Conservation (phyloP, 1,284 basidiomycete species). For the Papiliotrema terrestris region DNA sequence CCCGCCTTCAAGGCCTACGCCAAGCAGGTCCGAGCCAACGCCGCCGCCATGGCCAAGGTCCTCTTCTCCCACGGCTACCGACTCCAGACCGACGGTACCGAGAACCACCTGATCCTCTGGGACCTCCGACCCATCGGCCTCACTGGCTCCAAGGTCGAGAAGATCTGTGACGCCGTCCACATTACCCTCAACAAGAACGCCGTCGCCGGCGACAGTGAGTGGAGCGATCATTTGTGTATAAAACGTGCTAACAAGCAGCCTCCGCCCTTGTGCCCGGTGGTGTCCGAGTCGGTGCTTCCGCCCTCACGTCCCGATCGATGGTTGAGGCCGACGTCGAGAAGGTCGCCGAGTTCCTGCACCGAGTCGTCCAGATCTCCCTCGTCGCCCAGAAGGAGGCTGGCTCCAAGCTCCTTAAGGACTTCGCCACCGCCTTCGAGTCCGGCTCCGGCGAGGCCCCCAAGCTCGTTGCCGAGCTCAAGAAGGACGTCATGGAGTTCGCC, state of each 20-base stretch:
- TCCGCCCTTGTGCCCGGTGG: constrained; percentile 96
- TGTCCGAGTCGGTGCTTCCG: constrained; percentile 92
- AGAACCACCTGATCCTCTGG: constrained; percentile 98
- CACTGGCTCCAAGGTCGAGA: constrained; percentile 97
- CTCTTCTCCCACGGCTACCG: constrained; percentile 81
- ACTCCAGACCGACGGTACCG: constrained; percentile 94
- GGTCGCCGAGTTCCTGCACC: constrained; percentile 89
- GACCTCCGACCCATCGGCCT: constrained; percentile 92
- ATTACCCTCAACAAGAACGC: constrained; percentile 96
- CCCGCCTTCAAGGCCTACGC: constrained; percentile 93
- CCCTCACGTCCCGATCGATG: constrained; percentile 94
- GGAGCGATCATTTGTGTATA: background rate
- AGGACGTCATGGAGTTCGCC: constrained; percentile 70
- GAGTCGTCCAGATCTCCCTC: constrained; percentile 82
- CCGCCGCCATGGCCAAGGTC: constrained; percentile 66
- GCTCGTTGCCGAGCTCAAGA: constrained; percentile 45
- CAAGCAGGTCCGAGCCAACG: constrained; percentile 88
- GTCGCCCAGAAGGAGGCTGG: constrained; percentile 90
- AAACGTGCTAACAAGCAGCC: constrained; percentile 41
- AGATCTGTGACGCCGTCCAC: constrained; percentile 93
- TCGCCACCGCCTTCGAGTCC: constrained; percentile 74
- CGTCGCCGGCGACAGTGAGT: constrained; percentile 76
- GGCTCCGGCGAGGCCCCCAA: constrained; percentile 67
- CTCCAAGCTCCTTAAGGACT: constrained; percentile 93
- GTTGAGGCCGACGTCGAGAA: constrained; percentile 73